A percentile compares a stretch with the other conserved stretches of the same genome.
Evolutionary conservation across 345 rosid genomes (phyloP).

Genomic region (Ricinus communis): DNA sequence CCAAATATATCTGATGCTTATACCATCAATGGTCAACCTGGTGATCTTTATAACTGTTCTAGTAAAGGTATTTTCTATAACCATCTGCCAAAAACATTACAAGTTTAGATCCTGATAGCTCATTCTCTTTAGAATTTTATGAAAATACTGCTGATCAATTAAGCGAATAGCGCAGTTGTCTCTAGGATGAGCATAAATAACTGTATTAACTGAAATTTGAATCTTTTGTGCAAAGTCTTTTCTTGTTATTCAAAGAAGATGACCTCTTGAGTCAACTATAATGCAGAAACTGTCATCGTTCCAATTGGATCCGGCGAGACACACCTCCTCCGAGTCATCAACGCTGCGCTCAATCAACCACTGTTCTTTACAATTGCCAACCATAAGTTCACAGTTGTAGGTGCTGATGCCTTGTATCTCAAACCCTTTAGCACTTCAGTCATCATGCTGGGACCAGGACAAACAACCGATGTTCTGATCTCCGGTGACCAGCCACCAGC

Average conservation of each 20-base stretch:
- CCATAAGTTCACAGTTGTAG: slow-evolving; percentile 82
- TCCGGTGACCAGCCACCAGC: slow-evolving; percentile 62
- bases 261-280: not conserved
- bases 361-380: slow-evolving; percentile 79
- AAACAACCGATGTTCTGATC: slow-evolving; percentile 86
- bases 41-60: slow-evolving; percentile 89
- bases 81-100: too few relatives aligned
- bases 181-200: not conserved
- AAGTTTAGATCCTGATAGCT: too few relatives aligned
- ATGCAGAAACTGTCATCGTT: slow-evolving; percentile 66
- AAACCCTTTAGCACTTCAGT: slow-evolving; percentile 81
- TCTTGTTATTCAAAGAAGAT: not conserved
- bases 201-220: slow-evolving; percentile 14
- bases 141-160: too few relatives aligned
- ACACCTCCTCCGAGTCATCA: slow-evolving; percentile 74
- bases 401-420: slow-evolving; percentile 80
- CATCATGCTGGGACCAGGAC: slow-evolving; percentile 88
- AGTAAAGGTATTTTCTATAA: slow-evolving; percentile 50
- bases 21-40: slow-evolving; percentile 93
- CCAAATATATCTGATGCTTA: slow-evolving; percentile 79
- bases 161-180: not conserved
- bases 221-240: not conserved
- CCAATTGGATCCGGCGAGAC: slow-evolving; percentile 74
- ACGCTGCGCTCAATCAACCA: slow-evolving; percentile 80
- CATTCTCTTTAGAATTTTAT: too few relatives aligned